Percentiles rank a stretch among this genome's conserved stretches.
Conservation (phyloP, 164 flowering plant genomes). For the Houttuynia cordata region DNA sequence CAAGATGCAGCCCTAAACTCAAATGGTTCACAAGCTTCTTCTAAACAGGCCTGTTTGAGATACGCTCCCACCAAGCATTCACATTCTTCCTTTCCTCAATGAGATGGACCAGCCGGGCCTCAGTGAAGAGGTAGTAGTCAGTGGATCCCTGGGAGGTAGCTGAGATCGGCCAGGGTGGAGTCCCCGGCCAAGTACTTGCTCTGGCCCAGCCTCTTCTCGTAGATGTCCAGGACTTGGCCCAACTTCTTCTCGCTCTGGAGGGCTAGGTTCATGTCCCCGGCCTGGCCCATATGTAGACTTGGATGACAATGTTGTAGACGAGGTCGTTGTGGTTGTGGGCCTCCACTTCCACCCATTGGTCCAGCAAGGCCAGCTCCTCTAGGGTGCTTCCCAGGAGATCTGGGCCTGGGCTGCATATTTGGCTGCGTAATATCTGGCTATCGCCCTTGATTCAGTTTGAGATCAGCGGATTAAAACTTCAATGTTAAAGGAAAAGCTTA, state of each 20-base stretch:
- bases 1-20: too few species aligned
- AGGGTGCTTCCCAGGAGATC: slow-evolving; percentile 40
- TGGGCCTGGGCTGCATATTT: slow-evolving; percentile 33
- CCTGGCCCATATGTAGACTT: slow-evolving; percentile 30
- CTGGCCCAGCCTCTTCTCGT: slow-evolving; percentile 36
- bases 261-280: slow-evolving; percentile 27
- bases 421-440: slow-evolving; percentile 52
- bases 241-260: slow-evolving; percentile 30
- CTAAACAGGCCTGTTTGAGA: slow-evolving; percentile 62
- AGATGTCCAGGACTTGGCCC: slow-evolving; percentile 46
- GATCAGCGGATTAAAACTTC: too few species aligned
- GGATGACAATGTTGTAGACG: slow-evolving; percentile 32
- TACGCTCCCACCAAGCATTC: slow-evolving; percentile 60
- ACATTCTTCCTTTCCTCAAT: slow-evolving; percentile 37
- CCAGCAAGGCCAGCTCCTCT: slow-evolving; percentile 57
- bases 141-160: slow-evolving; percentile 43
- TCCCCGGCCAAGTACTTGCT: slow-evolving; percentile 53
- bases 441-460: slow-evolving; percentile 62
- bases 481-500: too few species aligned
- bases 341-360: slow-evolving; percentile 85
- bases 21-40: slow-evolving; percentile 35
- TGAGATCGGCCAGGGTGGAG: slow-evolving; percentile 52
- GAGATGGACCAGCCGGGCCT: slow-evolving; percentile 30
- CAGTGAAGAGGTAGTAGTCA: slow-evolving; percentile 30
- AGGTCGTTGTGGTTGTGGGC: slow-evolving; percentile 53